These are phyloP conservation scores for Fragilariopsis cylindrus DNA, from an alignment of 108 stramenopile genomes.

Conservation along the genomic window DNA sequence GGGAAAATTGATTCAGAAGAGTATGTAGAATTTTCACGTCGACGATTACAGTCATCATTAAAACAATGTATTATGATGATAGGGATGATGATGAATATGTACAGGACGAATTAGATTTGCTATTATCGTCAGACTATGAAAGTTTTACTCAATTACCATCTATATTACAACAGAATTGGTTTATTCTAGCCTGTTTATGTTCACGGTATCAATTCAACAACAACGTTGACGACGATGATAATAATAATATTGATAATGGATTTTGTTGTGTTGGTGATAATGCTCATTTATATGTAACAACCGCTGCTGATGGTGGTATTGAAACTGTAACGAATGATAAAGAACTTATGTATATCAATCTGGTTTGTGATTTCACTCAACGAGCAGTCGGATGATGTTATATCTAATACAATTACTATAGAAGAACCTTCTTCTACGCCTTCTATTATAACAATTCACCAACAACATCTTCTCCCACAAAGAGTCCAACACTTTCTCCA, in stretches of 20 bases:
- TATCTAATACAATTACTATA: neutral
- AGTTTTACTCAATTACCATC: neutral
- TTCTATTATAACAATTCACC: neutral
- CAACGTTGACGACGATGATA: neutral
- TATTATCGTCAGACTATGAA: neutral
- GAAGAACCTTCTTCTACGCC: neutral
- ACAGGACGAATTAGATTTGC: neutral
- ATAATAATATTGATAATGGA: neutral
- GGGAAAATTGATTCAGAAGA: constrained; percentile 1
- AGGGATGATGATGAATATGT: neutral
- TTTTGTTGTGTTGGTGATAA: constrained; percentile 15
- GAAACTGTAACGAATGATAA: neutral
- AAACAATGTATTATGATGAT: too few relatives aligned
- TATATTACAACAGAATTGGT: neutral
- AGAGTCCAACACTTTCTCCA: neutral
- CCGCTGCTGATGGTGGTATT: neutral
- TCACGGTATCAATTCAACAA: too few relatives aligned
- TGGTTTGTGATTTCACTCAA: neutral
- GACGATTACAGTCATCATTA: neutral
- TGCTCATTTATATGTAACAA: constrained; percentile 6
- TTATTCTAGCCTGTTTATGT: too few relatives aligned
- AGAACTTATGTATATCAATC: neutral
- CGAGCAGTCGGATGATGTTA: neutral
- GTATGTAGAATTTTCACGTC: constrained; percentile 11
- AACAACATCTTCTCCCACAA: neutral